Conservation (phyloP, 257 asterid genomes). For the Jasminum sambac region DNA sequence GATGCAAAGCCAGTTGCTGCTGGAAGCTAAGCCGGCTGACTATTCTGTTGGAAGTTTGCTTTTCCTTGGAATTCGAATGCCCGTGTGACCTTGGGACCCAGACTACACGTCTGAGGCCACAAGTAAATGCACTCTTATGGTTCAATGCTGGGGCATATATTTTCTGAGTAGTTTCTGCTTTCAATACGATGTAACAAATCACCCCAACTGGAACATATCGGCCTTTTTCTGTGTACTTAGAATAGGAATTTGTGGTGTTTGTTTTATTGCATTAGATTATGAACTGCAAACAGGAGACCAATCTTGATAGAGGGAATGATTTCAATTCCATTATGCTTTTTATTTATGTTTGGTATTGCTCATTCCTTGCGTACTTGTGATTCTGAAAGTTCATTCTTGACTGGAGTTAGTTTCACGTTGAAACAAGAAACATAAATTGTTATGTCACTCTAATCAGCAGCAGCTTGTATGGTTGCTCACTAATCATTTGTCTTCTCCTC, state of each 20-base stretch:
- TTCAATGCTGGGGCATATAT: slow-evolving; percentile 3
- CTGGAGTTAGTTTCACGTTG: too few species aligned
- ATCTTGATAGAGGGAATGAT: neutral
- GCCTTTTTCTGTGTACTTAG: slow-evolving; percentile 2
- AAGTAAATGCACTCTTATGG: neutral
- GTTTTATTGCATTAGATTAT: slow-evolving; percentile 8
- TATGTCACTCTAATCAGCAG: too few species aligned
- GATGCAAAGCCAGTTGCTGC: slow-evolving; percentile 78
- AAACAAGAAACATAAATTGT: too few species aligned
- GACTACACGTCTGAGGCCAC: neutral
- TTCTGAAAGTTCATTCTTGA: too few species aligned
- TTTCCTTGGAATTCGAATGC: slow-evolving; percentile 17
- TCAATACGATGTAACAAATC: slow-evolving; percentile 8
- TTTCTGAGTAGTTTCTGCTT: slow-evolving; percentile 15
- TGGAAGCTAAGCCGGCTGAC: slow-evolving; percentile 48
- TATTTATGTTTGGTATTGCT: too few species aligned
- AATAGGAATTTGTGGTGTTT: slow-evolving; percentile 13
- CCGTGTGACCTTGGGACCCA: slow-evolving; percentile 10
- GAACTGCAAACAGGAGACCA: neutral
- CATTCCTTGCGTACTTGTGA: too few species aligned
- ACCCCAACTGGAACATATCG: slow-evolving; percentile 5
- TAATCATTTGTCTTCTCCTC: too few species aligned
- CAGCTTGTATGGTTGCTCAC: too few species aligned
- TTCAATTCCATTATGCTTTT: neutral
- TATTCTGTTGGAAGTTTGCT: slow-evolving; percentile 10